Percentiles rank a stretch among this genome's conserved stretches.
Evolutionary conservation across 495 filamentous ascomycete genomes (phyloP).

Genomic region (Xylaria acuta): DNA sequence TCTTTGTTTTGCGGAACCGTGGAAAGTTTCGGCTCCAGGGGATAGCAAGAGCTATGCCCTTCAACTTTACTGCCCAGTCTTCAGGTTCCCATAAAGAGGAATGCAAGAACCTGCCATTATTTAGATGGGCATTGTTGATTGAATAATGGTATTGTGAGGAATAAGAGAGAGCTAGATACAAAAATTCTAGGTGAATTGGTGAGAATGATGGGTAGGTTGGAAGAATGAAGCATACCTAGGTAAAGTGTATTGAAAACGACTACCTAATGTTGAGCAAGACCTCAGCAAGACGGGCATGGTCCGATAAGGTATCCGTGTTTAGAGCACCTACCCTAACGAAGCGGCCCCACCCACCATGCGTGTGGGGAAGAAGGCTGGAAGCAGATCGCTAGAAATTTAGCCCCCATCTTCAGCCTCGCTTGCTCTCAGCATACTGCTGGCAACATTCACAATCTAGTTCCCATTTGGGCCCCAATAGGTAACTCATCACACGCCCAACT

Average conservation of each 20-base stretch:
- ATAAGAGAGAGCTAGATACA: background rate
- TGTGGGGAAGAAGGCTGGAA: slow-evolving; percentile 20
- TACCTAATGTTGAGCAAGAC: too few relatives aligned
- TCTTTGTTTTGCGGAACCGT: background rate
- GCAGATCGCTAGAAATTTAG: background rate
- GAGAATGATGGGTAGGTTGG: background rate
- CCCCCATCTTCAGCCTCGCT: slow-evolving; percentile 21
- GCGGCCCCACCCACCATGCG: slow-evolving; percentile 4
- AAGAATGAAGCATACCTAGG: background rate
- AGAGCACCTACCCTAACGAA: slow-evolving; percentile 2
- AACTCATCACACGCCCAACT: background rate
- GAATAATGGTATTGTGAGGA: background rate
- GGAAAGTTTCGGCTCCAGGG: background rate
- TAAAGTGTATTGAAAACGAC: background rate
- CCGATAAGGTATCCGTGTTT: background rate
- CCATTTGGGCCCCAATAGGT: background rate
- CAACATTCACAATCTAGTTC: background rate
- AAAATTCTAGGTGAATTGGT: background rate
- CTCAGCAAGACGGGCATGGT: too few relatives aligned
- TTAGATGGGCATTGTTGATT: background rate
- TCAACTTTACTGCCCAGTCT: background rate
- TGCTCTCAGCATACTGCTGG: too few relatives aligned
- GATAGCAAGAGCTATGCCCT: background rate
- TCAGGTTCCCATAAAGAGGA: too few relatives aligned
- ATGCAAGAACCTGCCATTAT: too few relatives aligned